Base-by-base conservation (phyloP, 352 stramenopile genomes). In the Phytophthora multivora region DNA sequence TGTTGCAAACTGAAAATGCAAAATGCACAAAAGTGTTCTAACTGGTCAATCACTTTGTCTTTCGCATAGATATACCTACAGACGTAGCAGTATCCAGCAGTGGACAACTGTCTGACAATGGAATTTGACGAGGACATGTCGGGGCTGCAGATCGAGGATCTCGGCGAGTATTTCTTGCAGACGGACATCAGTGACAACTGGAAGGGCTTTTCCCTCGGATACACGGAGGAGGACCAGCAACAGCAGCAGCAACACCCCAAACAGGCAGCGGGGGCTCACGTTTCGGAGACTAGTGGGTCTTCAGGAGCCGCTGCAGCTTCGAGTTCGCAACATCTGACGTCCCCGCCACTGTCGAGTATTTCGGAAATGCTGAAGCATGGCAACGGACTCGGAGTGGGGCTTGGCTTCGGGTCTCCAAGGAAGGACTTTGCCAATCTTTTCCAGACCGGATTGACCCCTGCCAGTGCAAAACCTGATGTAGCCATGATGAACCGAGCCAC, bases 41-140 rank as follows among this genome's bases (percentile, higher is more conserved):
- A 33, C 8, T 13, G 8, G 11, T 13, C 28, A 12, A 33, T 33
- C 28, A 33, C 13, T 33, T 33, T 33, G 28, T 33, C 28, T 33
- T 33, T 33, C 28, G 28, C 28, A 9, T 33, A 33, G 28, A 33
- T 33, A 33, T 33, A 13, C 28, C 28, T 33, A 9, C 28, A 33
- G 1, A 49, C 41, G 45, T 52, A 52, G 45, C 26, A 52, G 42
- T 36, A 15, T 23, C 25, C 42, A 50, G 43, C 16, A 21, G n/a
- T 15, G 53, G 52, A 5, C 35, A 52, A 39, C 2, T 40, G 36
- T 58, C 19, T 36, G 42, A 47, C 40, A 13, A 87, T 87, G 77
- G 77, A 87, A 51, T 85, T 85, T 56, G 77, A 89, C 39, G 78
- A 86, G 25, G 82, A 91, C 51, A 86, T 91, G 77, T 87, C 73